phyloP scores from a whole-genome alignment of 2,329 filamentous ascomycete species.

The Fusarium nurragi region DNA sequence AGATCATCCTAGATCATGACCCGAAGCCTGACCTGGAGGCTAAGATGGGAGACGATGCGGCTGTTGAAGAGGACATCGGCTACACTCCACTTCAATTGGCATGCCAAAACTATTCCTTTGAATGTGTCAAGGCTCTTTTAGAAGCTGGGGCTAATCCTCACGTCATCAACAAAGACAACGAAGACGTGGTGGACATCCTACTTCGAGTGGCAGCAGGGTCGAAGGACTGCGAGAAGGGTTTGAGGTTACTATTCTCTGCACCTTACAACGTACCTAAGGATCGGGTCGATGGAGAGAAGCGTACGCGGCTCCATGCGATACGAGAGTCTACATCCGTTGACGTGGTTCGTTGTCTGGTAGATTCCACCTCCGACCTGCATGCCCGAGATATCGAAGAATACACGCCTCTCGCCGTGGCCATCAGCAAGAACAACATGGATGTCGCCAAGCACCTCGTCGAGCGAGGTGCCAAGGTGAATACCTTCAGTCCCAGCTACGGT shows the following conservation, averaged over 20 bases:
- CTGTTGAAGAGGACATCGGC: accelerated
- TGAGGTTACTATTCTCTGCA: neutral
- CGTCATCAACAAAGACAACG: neutral
- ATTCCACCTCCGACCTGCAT: neutral
- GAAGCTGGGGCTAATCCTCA: neutral
- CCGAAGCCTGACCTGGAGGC: neutral
- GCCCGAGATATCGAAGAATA: neutral
- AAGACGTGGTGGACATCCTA: neutral
- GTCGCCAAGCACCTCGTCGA: neutral
- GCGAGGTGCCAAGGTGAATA: neutral
- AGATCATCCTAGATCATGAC: neutral
- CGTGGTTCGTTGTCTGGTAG: neutral
- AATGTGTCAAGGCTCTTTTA: neutral
- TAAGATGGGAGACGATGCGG: neutral
- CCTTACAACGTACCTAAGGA: neutral
- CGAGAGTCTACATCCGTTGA: neutral
- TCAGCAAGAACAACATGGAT: neutral
- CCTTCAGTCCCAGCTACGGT: neutral
- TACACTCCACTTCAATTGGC: neutral
- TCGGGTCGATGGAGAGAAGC: neutral
- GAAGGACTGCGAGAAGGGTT: neutral
- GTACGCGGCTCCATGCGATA: neutral
- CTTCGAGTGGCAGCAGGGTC: neutral
- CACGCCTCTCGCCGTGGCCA: neutral
- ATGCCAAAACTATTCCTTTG: neutral